A percentile compares a stretch with the other conserved stretches of the same genome.
phyloP scores from a whole-genome alignment of 176 grass and related monocot species.

The Oryza longistaminata region DNA sequence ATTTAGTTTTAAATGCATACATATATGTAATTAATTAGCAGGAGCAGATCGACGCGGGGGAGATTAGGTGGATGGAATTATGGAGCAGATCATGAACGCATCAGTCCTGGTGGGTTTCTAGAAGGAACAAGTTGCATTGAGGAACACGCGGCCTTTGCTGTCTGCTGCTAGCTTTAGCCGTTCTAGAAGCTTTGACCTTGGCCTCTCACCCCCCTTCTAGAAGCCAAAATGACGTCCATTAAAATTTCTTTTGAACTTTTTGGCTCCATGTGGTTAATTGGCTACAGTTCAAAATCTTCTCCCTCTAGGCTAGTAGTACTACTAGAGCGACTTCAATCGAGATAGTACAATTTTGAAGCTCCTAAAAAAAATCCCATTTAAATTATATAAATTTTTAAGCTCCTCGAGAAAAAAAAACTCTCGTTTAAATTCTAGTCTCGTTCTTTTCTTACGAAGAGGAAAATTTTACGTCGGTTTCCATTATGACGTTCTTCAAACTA shows the following conservation, averaged over 20 bases:
- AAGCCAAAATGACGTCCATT: conserved; percentile 4
- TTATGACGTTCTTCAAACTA: no score
- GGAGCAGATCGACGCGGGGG: neutral
- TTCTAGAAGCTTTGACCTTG: conserved; percentile 41
- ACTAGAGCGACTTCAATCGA: no score
- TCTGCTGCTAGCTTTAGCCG: neutral
- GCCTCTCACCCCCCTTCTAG: neutral
- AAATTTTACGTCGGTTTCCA: no score
- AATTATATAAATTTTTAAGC: no score
- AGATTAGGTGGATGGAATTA: conserved; percentile 2
- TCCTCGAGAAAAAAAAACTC: no score
- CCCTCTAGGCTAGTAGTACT: no score
- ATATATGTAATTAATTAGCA: neutral
- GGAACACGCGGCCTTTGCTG: neutral
- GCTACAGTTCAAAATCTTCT: neutral
- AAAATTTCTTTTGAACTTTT: neutral
- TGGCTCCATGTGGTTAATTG: neutral
- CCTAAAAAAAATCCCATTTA: no score
- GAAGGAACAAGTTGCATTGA: neutral
- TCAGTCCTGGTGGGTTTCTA: neutral
- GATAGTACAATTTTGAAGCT: no score
- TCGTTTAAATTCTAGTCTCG: no score
- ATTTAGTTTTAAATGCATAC: neutral
- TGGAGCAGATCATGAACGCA: neutral
- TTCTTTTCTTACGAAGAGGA: no score